Percentiles rank a stretch among this genome's conserved stretches.
Evolutionary conservation across 257 asterid species (phyloP).

Genomic region (Rauvolfia tetraphylla): DNA sequence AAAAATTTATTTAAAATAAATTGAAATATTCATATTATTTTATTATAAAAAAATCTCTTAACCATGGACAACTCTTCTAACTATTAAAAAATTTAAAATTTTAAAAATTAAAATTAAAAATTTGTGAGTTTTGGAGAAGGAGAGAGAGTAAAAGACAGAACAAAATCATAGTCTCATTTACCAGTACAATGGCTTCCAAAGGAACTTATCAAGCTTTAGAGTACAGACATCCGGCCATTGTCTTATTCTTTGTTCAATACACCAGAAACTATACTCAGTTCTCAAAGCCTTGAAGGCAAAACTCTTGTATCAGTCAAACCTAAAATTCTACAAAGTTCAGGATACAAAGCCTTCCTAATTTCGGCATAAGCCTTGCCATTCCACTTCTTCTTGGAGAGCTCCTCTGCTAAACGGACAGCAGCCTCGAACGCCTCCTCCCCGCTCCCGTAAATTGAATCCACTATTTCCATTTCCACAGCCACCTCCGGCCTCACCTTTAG

Average conservation of each 20-base stretch:
- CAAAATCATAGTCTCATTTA: background rate
- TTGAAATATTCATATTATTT: too few relatives aligned
- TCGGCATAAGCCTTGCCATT: constrained; percentile 57
- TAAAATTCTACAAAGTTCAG: constrained; percentile 48
- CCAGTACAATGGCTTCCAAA: too few relatives aligned
- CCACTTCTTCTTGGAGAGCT: constrained; percentile 55
- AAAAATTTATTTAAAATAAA: too few relatives aligned
- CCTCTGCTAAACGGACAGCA: constrained; percentile 50
- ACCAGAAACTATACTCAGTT: background rate
- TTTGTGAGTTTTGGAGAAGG: too few relatives aligned
- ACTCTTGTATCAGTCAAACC: constrained; percentile 39
- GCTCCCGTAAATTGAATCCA: constrained; percentile 40
- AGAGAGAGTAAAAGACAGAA: too few relatives aligned
- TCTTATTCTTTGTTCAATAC: background rate
- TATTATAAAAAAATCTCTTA: too few relatives aligned
- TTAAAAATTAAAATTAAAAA: too few relatives aligned
- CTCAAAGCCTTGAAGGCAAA: constrained; percentile 60
- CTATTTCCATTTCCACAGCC: constrained; percentile 60
- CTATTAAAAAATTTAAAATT: too few relatives aligned
- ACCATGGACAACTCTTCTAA: too few relatives aligned
- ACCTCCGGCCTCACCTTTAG: constrained; percentile 52
- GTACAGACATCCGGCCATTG: background rate
- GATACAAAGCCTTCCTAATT: constrained; percentile 57
- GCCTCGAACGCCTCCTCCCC: constrained; percentile 55
- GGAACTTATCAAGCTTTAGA: background rate